Evolutionary conservation across 257 asterid species (phyloP).

Genomic region (Solanum chaucha): DNA sequence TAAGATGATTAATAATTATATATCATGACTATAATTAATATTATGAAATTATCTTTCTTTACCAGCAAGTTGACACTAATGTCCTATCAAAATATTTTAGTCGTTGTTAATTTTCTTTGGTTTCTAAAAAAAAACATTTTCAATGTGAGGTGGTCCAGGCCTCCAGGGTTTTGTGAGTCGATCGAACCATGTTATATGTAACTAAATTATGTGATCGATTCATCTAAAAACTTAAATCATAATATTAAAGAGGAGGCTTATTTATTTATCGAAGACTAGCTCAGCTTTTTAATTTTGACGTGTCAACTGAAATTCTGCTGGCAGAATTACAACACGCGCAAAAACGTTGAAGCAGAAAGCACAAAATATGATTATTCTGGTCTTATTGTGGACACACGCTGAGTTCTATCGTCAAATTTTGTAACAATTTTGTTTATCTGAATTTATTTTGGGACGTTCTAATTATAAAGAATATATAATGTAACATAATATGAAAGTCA

Average conservation of each 20-base stretch:
- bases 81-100: neutral
- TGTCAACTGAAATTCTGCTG: too few species aligned
- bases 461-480: neutral
- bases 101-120: neutral
- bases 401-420: neutral
- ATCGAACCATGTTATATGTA: neutral
- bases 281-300: neutral
- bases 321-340: too few species aligned
- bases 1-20: neutral
- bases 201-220: neutral
- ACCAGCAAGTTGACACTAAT: conserved; percentile 6
- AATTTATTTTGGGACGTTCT: too few species aligned
- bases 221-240: neutral
- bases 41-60: neutral
- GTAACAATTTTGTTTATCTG: neutral
- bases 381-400: neutral
- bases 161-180: neutral
- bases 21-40: neutral
- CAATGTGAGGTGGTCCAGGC: neutral
- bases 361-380: neutral
- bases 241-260: neutral
- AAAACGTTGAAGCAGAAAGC: neutral
- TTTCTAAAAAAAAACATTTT: neutral
- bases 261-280: neutral
- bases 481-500: neutral